Percentiles rank a stretch among this genome's conserved stretches.
Evolutionary conservation across 441 rosid species (phyloP).

Genomic region (Jatropha multifida): DNA sequence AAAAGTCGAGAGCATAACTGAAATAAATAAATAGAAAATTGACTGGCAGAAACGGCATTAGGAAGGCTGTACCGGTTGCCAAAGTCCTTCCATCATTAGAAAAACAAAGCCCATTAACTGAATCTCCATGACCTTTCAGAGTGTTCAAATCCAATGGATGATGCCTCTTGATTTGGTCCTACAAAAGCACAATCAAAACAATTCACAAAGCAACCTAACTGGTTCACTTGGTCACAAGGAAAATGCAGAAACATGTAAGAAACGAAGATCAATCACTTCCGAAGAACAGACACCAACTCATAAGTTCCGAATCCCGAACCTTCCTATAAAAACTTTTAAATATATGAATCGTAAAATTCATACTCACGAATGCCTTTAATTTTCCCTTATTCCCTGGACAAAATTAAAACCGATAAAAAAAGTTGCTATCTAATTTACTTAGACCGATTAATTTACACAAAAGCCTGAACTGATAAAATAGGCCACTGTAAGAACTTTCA

Average conservation of each 20-base stretch:
- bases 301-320: not conserved
- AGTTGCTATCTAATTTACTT: not conserved
- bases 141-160: conserved; percentile 95
- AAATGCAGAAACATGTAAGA: not conserved
- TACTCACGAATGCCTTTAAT: not conserved
- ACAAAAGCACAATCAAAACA: conserved; percentile 23
- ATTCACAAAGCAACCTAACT: not conserved
- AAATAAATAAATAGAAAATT: not conserved
- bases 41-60: not conserved
- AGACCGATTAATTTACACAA: not conserved
- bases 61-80: conserved; percentile 61
- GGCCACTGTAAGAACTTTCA: not conserved
- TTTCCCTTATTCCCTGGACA: too few species aligned
- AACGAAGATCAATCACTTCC: not conserved
- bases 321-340: not conserved
- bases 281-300: not conserved
- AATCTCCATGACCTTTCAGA: conserved; percentile 91
- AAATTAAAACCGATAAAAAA: not conserved
- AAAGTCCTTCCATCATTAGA: conserved; percentile 69
- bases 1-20: not conserved
- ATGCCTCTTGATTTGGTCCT: conserved; percentile 82
- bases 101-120: conserved; percentile 79
- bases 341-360: not conserved
- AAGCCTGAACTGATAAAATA: not conserved
- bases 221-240: not conserved